Base-by-base conservation (phyloP, 2,329 filamentous ascomycete species). In the Fusarium setosum region DNA sequence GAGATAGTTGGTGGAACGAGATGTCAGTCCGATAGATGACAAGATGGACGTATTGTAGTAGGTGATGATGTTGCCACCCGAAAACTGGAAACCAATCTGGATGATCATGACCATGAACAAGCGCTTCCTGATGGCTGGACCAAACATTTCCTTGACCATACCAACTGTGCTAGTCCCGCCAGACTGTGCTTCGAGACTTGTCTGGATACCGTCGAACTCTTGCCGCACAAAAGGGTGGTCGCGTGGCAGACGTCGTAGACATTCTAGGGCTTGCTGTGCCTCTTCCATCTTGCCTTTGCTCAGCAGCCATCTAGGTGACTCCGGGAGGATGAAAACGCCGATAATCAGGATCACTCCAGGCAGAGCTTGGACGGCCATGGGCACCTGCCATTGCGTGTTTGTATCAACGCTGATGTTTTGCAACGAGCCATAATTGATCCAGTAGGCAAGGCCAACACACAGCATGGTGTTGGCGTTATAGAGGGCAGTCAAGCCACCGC, bases 401-500 rank as follows among this genome's bases (percentile, higher is more conserved):
- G 47, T 45, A 5, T 24, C 21, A 15, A 29, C 17, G 40, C 41
- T 31, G n/a, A 58, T 58, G 23, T 58, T 31, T 37, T 38, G 17
- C 3, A 58, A 34, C 24, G 47, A 58, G 17, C 55, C 55, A n/a
- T 58, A 58, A 31, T 52, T 58, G 55, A 58, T 52, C 55, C 55
- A 58, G 26, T 58, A 58, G 13, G 55, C 55, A 20, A 52, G 38
- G 15, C 55, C 55, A 23, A 58, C 55, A 6, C 47, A 58, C 13
- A 58, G 55, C 47, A 58, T 58, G 4, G 55, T 58, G 40, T 58
- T 58, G 17, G 55, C 55, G 32, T 58, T 58, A 24, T 58, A 58
- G 7, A 58, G 26, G 18, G 55, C 55, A 29, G 21, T 40, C 15
- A 58, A 37, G 12, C 55, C 55, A 17, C 55, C 55, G 17, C 55